These are phyloP conservation scores for Lathyrus tuberosus DNA, from an alignment of 306 rosid genomes.

Conservation along the genomic window DNA sequence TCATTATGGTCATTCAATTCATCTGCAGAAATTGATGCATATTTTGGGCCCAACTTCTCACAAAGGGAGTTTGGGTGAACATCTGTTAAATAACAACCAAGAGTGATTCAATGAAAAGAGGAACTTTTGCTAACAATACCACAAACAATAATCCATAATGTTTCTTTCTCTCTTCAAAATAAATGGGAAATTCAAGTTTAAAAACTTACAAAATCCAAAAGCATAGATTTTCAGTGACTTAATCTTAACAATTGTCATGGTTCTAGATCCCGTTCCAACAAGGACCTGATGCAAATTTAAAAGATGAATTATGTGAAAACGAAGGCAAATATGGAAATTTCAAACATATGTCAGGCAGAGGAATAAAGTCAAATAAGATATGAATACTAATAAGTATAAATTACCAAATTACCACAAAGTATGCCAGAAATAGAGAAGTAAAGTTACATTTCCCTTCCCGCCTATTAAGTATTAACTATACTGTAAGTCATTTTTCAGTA, in stretches of 20 bases:
- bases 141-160: slow-evolving; percentile 24
- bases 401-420: slow-evolving; percentile 13
- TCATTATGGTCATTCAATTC: slow-evolving; percentile 62
- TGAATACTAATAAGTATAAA: background rate
- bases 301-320: slow-evolving; percentile 14
- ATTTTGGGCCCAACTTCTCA: slow-evolving; percentile 88
- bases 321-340: slow-evolving; percentile 14
- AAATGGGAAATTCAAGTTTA: slow-evolving; percentile 22
- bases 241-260: slow-evolving; percentile 76
- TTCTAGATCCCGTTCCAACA: slow-evolving; percentile 91
- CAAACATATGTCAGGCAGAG: slow-evolving; percentile 22
- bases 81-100: slow-evolving; percentile 53
- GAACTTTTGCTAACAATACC: slow-evolving; percentile 26
- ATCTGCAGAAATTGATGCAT: slow-evolving; percentile 68
- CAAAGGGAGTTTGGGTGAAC: slow-evolving; percentile 80
- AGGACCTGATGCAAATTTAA: slow-evolving; percentile 65
- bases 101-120: slow-evolving; percentile 21
- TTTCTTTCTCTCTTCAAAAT: slow-evolving; percentile 5
- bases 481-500: slow-evolving; percentile 11
- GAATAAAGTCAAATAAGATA: slow-evolving; percentile 13
- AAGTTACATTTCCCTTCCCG: slow-evolving; percentile 1
- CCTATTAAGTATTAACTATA: slow-evolving; percentile 2
- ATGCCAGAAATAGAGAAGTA: slow-evolving; percentile 12
- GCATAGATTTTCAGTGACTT: slow-evolving; percentile 91
- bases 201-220: slow-evolving; percentile 91